A percentile compares a stretch with the other conserved stretches of the same genome.
These are phyloP conservation scores for Albugo candida DNA, from an alignment of 352 stramenopile species.

Conservation along the genomic window DNA sequence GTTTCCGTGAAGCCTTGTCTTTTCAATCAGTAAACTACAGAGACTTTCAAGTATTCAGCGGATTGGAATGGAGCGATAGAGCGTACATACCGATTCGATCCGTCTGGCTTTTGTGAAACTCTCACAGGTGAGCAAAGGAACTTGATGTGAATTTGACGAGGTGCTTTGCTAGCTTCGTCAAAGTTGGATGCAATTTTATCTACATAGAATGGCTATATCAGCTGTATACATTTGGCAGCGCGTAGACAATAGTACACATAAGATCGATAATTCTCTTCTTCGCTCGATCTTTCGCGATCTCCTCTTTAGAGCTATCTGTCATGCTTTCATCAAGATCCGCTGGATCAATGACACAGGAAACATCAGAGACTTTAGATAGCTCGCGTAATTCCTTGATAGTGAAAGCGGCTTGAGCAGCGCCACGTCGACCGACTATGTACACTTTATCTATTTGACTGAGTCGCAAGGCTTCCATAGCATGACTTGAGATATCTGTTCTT, in stretches of 20 bases:
- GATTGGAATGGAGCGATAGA: neutral
- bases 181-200: constrained; percentile 28
- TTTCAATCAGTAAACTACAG: constrained; percentile 30
- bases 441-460: constrained; percentile 45
- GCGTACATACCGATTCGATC: neutral
- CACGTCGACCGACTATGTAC: constrained; percentile 83
- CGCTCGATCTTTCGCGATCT: constrained; percentile 69
- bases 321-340: constrained; percentile 77
- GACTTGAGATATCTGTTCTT: constrained; percentile 82
- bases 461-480: constrained; percentile 74
- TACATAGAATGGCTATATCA: neutral
- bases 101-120: constrained; percentile 26
- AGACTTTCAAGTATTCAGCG: constrained; percentile 3
- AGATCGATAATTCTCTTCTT: constrained; percentile 16
- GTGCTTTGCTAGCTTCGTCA: constrained; percentile 7
- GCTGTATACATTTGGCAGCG: no score
- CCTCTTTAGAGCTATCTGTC: constrained; percentile 64
- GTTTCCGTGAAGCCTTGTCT: constrained; percentile 73
- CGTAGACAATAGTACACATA: neutral
- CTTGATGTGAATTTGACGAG: constrained; percentile 43
- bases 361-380: constrained; percentile 61
- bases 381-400: constrained; percentile 94
- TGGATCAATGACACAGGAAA: constrained; percentile 70
- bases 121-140: constrained; percentile 81
- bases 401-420: constrained; percentile 91